Evolutionary conservation across 805 yeast species (phyloP).

Genomic region (Cyberlindnera meyerae): DNA sequence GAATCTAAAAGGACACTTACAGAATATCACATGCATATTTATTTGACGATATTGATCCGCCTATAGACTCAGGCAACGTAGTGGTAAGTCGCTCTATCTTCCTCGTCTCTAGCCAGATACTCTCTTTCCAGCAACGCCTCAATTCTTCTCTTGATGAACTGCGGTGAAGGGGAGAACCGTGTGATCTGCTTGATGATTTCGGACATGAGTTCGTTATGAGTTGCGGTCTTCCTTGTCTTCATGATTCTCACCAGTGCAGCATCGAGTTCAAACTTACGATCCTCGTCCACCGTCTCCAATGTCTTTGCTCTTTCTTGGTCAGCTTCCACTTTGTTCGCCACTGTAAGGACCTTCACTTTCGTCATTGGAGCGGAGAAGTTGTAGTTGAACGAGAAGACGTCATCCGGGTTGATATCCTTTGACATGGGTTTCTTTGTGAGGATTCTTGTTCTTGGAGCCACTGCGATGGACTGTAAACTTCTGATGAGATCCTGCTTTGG

Average conservation of each 20-base stretch:
- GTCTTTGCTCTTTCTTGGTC: slow-evolving; percentile 41
- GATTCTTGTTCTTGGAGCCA: slow-evolving; percentile 77
- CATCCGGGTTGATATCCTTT: slow-evolving; percentile 58
- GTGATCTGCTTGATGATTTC: slow-evolving; percentile 59
- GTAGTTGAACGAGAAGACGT: slow-evolving; percentile 62
- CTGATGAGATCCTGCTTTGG: slow-evolving; percentile 70
- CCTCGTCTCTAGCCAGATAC: slow-evolving; percentile 67
- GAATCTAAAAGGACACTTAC: no score
- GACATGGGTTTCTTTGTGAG: slow-evolving; percentile 71
- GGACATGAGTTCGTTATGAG: slow-evolving; percentile 61
- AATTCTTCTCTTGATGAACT: slow-evolving; percentile 63
- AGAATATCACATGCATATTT: not conserved
- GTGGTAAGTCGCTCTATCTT: slow-evolving; percentile 54
- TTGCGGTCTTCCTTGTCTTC: slow-evolving; percentile 63
- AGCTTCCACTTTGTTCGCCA: slow-evolving; percentile 40
- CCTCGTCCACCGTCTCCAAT: slow-evolving; percentile 50
- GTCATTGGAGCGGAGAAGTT: slow-evolving; percentile 63
- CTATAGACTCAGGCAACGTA: slow-evolving; percentile 49
- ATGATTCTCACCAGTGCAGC: slow-evolving; percentile 87
- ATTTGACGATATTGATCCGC: not conserved
- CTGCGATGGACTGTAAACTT: slow-evolving; percentile 77
- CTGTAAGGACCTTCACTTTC: slow-evolving; percentile 72
- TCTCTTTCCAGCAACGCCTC: slow-evolving; percentile 78
- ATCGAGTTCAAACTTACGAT: slow-evolving; percentile 65
- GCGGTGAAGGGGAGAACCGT: slow-evolving; percentile 66